phyloP scores from a whole-genome alignment of 2,329 filamentous ascomycete species.

The Colletotrichum cereale region DNA sequence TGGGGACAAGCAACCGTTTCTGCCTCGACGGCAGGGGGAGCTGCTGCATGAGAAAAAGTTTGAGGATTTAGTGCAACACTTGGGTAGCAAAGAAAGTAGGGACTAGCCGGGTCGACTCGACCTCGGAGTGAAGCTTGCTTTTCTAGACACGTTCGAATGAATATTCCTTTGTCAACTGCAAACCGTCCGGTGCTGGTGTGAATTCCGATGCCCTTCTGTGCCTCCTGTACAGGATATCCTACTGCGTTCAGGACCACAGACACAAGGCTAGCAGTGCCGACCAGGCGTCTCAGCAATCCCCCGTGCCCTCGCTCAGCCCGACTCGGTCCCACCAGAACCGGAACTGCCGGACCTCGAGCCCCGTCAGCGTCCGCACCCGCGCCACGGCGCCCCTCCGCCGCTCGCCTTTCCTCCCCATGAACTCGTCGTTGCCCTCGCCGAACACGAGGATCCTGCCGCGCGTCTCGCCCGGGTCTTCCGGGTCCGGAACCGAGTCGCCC shows the following conservation, averaged over 20 bases:
- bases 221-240: neutral
- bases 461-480: slow-evolving; percentile 31
- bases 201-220: neutral
- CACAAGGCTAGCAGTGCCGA: neutral
- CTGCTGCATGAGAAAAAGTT: slow-evolving; percentile 24
- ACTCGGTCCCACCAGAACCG: slow-evolving; percentile 72
- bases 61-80: slow-evolving; percentile 3
- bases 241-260: neutral
- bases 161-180: slow-evolving; percentile 34
- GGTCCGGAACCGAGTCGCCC: slow-evolving; percentile 19
- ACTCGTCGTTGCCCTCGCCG: slow-evolving; percentile 71
- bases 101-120: neutral
- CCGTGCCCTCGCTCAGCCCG: slow-evolving; percentile 60
- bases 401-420: slow-evolving; percentile 50
- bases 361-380: slow-evolving; percentile 56
- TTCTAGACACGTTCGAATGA: slow-evolving; percentile 33
- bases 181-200: neutral
- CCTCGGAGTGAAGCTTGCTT: slow-evolving; percentile 9
- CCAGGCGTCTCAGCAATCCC: slow-evolving; percentile 25
- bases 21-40: slow-evolving; percentile 22
- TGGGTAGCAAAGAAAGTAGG: slow-evolving; percentile 6
- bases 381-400: slow-evolving; percentile 57
- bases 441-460: slow-evolving; percentile 64
- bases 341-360: slow-evolving; percentile 62
- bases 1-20: neutral